A percentile compares a stretch with the other conserved stretches of the same genome.
These are phyloP conservation scores for Diospyros kaki DNA, from an alignment of 148 eudicot species.

Conservation along the genomic window DNA sequence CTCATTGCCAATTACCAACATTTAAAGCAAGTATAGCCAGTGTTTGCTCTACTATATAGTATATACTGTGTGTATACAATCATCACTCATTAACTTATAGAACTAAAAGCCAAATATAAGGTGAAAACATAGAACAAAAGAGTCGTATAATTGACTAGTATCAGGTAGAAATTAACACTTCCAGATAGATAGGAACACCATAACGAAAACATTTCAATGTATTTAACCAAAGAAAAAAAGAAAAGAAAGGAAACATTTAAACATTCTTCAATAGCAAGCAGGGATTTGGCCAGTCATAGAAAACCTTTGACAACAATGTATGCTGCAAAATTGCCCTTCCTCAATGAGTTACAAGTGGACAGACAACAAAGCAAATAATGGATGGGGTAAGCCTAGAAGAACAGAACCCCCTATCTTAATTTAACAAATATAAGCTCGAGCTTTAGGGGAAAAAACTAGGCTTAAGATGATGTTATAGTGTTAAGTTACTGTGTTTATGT, in stretches of 20 bases:
- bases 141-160: background rate
- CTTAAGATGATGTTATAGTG: too few relatives aligned
- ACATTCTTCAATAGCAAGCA: background rate
- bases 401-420: background rate
- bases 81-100: background rate
- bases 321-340: too few relatives aligned
- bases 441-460: too few relatives aligned
- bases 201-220: too few relatives aligned
- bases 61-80: background rate
- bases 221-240: background rate
- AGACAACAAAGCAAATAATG: background rate
- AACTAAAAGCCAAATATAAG: too few relatives aligned
- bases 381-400: background rate
- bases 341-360: too few relatives aligned
- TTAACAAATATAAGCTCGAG: background rate
- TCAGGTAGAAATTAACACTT: background rate
- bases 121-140: too few relatives aligned
- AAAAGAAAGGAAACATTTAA: too few relatives aligned
- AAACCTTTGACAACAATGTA: background rate
- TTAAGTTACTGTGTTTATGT: background rate
- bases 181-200: background rate
- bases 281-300: background rate
- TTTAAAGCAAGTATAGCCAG: too few relatives aligned
- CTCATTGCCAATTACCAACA: background rate
- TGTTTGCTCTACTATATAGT: background rate